phyloP scores from a whole-genome alignment of 1,284 basidiomycete genomes.

The Cutaneotrichosporon sp. region DNA sequence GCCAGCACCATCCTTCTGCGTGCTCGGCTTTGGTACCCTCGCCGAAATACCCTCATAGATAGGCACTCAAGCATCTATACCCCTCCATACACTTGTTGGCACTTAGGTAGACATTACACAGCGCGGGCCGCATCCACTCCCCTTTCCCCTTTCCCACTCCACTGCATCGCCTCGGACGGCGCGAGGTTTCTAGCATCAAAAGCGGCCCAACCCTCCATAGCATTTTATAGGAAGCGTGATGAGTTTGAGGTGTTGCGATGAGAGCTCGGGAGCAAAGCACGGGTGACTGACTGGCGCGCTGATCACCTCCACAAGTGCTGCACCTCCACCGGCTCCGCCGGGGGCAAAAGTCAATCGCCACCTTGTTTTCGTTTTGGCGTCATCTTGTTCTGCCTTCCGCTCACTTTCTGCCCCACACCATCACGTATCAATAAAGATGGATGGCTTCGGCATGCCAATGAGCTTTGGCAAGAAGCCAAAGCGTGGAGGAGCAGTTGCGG shows the following conservation, averaged over 20 bases:
- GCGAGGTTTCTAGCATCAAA: slow-evolving; percentile 12
- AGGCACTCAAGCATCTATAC: slow-evolving; percentile 25
- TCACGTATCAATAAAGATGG: slow-evolving; percentile 32
- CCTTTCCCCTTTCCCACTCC: neutral
- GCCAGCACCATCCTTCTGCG: neutral
- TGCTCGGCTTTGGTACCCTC: slow-evolving; percentile 12
- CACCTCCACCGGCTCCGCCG: too few relatives aligned
- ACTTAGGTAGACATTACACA: slow-evolving; percentile 18
- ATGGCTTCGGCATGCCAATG: slow-evolving; percentile 46
- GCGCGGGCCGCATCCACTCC: neutral
- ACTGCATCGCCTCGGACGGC: slow-evolving; percentile 19
- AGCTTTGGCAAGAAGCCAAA: slow-evolving; percentile 50
- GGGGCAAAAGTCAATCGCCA: neutral
- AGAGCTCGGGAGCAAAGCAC: neutral
- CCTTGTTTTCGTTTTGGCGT: neutral
- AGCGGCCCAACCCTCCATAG: slow-evolving; percentile 17
- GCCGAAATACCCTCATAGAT: slow-evolving; percentile 22
- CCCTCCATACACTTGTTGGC: slow-evolving; percentile 20
- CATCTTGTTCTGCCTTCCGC: too few relatives aligned
- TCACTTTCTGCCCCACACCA: too few relatives aligned
- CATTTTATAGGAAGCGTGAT: slow-evolving; percentile 16
- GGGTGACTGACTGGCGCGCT: too few relatives aligned
- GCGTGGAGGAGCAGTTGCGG: neutral
- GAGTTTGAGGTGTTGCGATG: neutral
- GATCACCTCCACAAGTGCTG: slow-evolving; percentile 2